Evolutionary conservation across 1,284 basidiomycete species (phyloP), one percentile per base, ranked within the genome.

Genomic region (Apiotrichum mycotoxinovorans): DNA sequence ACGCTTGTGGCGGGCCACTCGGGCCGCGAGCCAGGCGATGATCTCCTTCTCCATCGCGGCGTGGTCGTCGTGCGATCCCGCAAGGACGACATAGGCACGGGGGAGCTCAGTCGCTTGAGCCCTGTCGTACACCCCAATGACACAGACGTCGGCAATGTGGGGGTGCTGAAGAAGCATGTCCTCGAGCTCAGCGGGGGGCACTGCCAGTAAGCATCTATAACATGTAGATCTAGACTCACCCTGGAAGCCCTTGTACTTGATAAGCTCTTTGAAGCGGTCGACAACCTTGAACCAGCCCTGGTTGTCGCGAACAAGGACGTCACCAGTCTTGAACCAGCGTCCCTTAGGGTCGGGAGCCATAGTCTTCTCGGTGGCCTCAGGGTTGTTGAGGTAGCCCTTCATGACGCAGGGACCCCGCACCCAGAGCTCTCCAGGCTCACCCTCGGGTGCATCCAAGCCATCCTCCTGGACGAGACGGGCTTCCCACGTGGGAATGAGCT

Each of bases 281-380:
- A 77, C 73, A 43, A 79, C 74, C 27, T 60, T 51, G 48, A 47
- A 54, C 54, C 52, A 78, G 2, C 88, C 89, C 2, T 88, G 83
- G 2, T 73, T 63, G 62, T 89, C 87, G 4, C 82, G 73, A 12
- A 81, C 72, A 0, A 59, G 54, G 9, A 91, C 82, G 71, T 92
- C 89, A 1, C 89, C 89, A 0, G 88, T 92, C 79, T 88, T 89
- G 80, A 90, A 87, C 87, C 87, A 93, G 3, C 83, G 82, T 0
- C 71, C 73, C 0, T 52, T 52, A n/a, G 47, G 47, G 51, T 44
- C 46, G n/a, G 17, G 20, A 2, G 50, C 54, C 51, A 61, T 53
- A 4, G 84, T 75, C 11, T 83, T 80, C 14, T 73, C 72, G 0
- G 88, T 91, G 9, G 88, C 88, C n/a, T 75, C 72, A 0, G 79